Evolutionary conservation across 2,329 filamentous ascomycete genomes (phyloP), one percentile per base, ranked within the genome.

Genomic region (Delphinella strobiligena): DNA sequence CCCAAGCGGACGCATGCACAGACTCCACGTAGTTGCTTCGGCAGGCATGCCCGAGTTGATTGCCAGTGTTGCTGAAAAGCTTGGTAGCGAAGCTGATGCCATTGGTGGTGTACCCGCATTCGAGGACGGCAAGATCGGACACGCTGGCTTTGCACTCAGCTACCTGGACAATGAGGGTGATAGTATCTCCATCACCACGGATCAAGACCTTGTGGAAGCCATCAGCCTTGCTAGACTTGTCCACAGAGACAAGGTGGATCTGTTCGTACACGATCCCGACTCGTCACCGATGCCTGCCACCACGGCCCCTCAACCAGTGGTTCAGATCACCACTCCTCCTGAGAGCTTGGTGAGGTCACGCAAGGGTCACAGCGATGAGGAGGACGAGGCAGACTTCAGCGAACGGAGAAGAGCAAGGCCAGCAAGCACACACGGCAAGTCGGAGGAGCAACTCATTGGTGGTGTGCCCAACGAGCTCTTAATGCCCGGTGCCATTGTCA

Each of bases 121-220:
- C 15, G 81, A 87, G 41, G 81, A 93, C 17, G 87, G 86, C 51
- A 81, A 78, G 54, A 69, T 94, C 31, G 77, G 78, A 36, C 73
- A 75, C 37, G 72, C 75, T 27, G 91, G 91, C 5, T 98, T 89
- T 54, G 91, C 89, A 19, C 68, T 98, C 45, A 94, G 87, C 68
- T 98, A 96, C 56, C 69, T 96, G 49, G 91, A 98, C 58, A 89
- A 96, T 51, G 91, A 98, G 57, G 89, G 91, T 41, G 91, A 98
- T 58, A 88, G 85, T 1, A 87, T 98, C 12, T 94, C 88, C 31
- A 94, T 98, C 58, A 98, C 91, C 9, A 93, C 89, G 0, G 87
- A 96, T 55, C 81, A 89, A 48, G 91, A 98, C 57, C 73, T 98
- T 31, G 64, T 91, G 2, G 91, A 98, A 61, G 87, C 91, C 2